Evolutionary conservation across 768 basidiomycete genomes (phyloP).

Genomic region (Lepiota brunneoincarnata): DNA sequence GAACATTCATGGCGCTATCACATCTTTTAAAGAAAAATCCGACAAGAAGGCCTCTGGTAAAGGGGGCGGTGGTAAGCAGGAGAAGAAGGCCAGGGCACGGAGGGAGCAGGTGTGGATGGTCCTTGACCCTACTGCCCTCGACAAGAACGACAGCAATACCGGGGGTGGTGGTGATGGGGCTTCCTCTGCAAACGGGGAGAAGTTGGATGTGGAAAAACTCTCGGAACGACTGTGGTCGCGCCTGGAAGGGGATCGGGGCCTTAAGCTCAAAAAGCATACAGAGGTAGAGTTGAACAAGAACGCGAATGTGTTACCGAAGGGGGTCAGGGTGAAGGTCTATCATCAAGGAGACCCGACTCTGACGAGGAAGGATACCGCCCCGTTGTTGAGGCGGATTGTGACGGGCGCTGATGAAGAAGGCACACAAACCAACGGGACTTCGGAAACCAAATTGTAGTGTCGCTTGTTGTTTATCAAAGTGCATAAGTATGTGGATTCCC

Average conservation of each 20-base stretch:
- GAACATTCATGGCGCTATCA: slow-evolving; percentile 75
- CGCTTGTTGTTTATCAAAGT: not conserved
- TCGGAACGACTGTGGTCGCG: slow-evolving; percentile 53
- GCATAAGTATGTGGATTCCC: too few species aligned
- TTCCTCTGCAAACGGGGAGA: slow-evolving; percentile 7
- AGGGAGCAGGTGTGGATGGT: slow-evolving; percentile 42
- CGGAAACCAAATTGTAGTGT: slow-evolving; percentile 1
- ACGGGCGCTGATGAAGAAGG: slow-evolving; percentile 28
- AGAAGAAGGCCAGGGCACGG: slow-evolving; percentile 32
- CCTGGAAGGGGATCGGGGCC: slow-evolving; percentile 51
- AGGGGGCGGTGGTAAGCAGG: slow-evolving; percentile 1
- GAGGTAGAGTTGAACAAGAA: slow-evolving; percentile 31
- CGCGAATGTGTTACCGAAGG: slow-evolving; percentile 21
- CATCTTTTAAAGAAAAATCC: slow-evolving; percentile 49
- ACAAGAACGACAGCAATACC: not conserved
- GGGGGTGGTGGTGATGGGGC: slow-evolving; percentile 10
- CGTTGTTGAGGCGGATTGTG: slow-evolving; percentile 58
- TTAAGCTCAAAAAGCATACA: slow-evolving; percentile 52
- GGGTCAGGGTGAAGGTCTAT: slow-evolving; percentile 50
- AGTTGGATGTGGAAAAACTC: slow-evolving; percentile 36
- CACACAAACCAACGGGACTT: slow-evolving; percentile 1
- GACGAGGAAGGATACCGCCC: slow-evolving; percentile 67
- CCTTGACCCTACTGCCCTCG: slow-evolving; percentile 27
- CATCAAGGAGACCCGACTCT: slow-evolving; percentile 62
- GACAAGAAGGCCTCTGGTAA: slow-evolving; percentile 36